Evolutionary conservation across 225 moss, liverwort and hornwort genomes (phyloP), one percentile per base, ranked within the genome.

Genomic region (Takakia lepidozioides): DNA sequence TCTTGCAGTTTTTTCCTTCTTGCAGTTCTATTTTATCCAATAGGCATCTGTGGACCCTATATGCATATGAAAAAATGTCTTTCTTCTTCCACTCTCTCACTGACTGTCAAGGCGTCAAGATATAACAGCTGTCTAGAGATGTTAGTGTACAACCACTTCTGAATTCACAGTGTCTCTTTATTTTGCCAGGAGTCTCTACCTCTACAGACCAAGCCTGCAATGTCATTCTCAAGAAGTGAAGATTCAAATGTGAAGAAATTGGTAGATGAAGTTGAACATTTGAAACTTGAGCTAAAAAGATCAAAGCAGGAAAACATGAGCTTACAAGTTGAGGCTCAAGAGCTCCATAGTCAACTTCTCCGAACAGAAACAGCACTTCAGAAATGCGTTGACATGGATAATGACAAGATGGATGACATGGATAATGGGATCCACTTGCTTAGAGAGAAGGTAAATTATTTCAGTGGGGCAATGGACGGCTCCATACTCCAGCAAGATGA

Each of bases 221-320:
- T 54, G 45, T 2, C 38, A 38, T 47, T 18, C 18, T 54, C 13
- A 14, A 10, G 4, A 37, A 39, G 19, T 51, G 78, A 73, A 25
- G 78, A 70, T 45, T 78, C 62, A 29, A 69, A 78, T 63, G 73
- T 78, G 25, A 51, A 32, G 53, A 71, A 78, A 17, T 70, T 83
- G 20, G 58, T 67, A 34, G 47, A 10, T 18, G 11, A 55, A 35
- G 57, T 83, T 15, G 73, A 73, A 52, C 75, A 81, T 21, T 55
- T 91, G 73, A 75, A 91, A 55, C 57, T 49, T 52, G 70, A 86
- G 68, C 58, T 86, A 32, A 57, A 75, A 52, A 62, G 37, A 4
- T 47, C 54, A 21, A 59, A 58, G 46, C 46, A 50, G 27, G 70
- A 75, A 43, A 75, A 75, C 37, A 54, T 37, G 39, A 49, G 58